Base-by-base conservation (phyloP, 176 grass and related monocot species). In the Carex parvula region DNA sequence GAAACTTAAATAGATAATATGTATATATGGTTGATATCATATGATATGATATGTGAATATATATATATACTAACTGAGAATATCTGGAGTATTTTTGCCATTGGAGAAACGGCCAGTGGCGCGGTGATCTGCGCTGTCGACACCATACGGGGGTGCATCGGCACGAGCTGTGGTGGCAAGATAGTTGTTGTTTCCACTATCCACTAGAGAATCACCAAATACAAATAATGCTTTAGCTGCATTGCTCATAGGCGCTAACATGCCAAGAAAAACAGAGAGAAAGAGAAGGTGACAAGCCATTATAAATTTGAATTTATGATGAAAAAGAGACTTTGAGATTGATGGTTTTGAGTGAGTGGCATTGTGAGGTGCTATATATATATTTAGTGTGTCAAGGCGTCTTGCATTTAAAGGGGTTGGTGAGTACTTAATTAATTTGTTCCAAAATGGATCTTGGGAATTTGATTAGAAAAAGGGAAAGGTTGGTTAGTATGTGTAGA, bases 121-220 rank as follows among this genome's bases (percentile, higher is more conserved):
- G 39, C 86, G 86, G 91, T 90, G 92, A 39, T 87, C 87, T 24
- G 91, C 87, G 10, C 37, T 86, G 82, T 98, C 95, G 17, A 98
- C 87, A 63, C 95, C 95, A 72, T 98, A 98, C 7, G 95, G 95
- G 33, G 86, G 89, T n/a, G 86, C 17, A 68, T 98, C 92, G 24
- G 95, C 92, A 0, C 95, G 92, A 10, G 95, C 95, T 10, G 46
- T 67, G 0, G 95, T 98, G 0, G 90, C 2, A 0, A 98, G 83
- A 85, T 84, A 95, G 88, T 98, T 93, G 81, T 98, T 98, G 92
- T 98, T 95, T 85, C 95, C 95, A 50, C 90, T 91, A 85, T 98
- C 95, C 9, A 98, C 95, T 4, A 98, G 86, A 29, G 95, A 98
- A 87, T 98, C 95, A 11, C 95, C 95, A 88, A 98, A 98, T 1